phyloP scores from a whole-genome alignment of 805 yeast species.

The Saccharomycopsis babjevae region DNA sequence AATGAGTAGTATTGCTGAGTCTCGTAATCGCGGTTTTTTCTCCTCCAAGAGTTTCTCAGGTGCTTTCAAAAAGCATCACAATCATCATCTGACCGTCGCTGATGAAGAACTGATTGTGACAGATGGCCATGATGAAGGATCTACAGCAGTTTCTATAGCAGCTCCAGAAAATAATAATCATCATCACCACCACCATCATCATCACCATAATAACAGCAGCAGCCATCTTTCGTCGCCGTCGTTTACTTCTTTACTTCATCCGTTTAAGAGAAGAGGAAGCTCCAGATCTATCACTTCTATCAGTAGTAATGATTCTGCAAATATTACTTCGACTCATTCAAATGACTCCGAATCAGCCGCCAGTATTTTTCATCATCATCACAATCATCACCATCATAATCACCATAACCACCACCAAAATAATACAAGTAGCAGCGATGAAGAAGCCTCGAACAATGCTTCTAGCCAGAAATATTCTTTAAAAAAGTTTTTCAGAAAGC shows the following conservation, averaged over 20 bases:
- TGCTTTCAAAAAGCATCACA: neutral
- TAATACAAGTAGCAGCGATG: slow-evolving; percentile 23
- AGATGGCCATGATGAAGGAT: neutral
- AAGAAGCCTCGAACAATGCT: slow-evolving; percentile 33
- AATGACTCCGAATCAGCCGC: neutral
- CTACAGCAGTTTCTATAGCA: neutral
- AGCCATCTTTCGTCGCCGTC: neutral
- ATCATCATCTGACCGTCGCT: neutral
- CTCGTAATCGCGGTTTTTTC: neutral
- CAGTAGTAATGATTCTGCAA: neutral
- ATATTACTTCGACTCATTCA: neutral
- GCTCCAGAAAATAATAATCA: neutral
- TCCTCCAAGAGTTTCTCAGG: neutral
- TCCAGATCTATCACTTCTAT: neutral
- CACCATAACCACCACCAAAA: neutral
- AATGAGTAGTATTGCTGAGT: neutral
- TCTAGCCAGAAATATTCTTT: slow-evolving; percentile 22
- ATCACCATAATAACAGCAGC: neutral
- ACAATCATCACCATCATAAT: neutral
- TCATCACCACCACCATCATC: neutral
- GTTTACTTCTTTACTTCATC: neutral
- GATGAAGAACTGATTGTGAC: neutral
- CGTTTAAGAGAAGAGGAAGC: neutral
- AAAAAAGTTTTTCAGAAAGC: slow-evolving; percentile 56
- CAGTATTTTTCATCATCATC: neutral